Evolutionary conservation across 805 yeast species (phyloP).

Genomic region (Yamadazyma takamatsuzukensis): DNA sequence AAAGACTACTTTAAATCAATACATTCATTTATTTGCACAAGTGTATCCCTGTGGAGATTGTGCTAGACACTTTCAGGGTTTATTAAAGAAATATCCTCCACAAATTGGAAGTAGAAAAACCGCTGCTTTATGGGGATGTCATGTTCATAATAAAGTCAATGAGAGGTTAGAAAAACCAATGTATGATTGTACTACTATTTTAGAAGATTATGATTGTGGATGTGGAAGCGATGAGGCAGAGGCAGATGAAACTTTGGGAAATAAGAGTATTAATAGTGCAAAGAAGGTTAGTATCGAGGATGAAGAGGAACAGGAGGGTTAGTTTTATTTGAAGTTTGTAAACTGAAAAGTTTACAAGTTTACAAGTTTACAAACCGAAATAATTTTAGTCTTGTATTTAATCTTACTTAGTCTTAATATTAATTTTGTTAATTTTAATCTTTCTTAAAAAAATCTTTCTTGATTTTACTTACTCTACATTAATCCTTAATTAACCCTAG

Average conservation of each 20-base stretch:
- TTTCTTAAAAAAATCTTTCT: too few relatives aligned
- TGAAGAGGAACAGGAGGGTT: conserved; percentile 43
- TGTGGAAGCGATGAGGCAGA: conserved; percentile 75
- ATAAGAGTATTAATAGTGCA: conserved; percentile 36
- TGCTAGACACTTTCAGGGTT: conserved; percentile 80
- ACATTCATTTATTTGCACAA: conserved; percentile 74
- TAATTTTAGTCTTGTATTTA: too few relatives aligned
- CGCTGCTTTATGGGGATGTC: conserved; percentile 97
- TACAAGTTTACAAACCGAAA: too few relatives aligned
- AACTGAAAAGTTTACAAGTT: conserved; percentile 15
- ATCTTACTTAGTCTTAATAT: too few relatives aligned
- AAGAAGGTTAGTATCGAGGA: conserved; percentile 44
- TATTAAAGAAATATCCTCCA: conserved; percentile 75
- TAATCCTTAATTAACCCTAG: background rate
- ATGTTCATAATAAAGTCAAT: conserved; percentile 84
- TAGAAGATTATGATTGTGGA: conserved; percentile 95
- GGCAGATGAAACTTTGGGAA: conserved; percentile 37
- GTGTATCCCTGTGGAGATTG: conserved; percentile 98
- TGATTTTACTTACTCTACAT: background rate
- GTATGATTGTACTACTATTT: conserved; percentile 81
- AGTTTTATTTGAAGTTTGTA: too few relatives aligned
- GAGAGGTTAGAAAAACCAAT: conserved; percentile 59
- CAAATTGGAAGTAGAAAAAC: conserved; percentile 70
- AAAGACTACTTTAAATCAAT: conserved; percentile 56
- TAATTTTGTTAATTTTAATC: too few relatives aligned